phyloP scores from a whole-genome alignment of 192 early-diverging fungal species.

The Coemansia sp. region DNA sequence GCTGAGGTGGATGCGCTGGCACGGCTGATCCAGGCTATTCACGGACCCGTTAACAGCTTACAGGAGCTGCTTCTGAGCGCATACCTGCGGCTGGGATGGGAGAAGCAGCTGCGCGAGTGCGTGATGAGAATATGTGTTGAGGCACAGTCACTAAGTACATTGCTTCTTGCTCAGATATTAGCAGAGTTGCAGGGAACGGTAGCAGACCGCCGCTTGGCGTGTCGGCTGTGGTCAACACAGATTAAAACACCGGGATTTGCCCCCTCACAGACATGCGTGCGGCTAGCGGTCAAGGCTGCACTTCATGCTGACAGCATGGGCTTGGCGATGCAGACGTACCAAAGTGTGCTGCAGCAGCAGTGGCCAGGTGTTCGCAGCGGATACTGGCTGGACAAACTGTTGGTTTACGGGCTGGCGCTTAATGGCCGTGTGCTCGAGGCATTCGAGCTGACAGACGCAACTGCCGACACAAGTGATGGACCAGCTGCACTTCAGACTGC shows the following conservation, averaged over 20 bases:
- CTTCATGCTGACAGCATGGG: constrained; percentile 21
- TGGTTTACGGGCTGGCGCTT: constrained; percentile 50
- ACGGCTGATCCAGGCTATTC: constrained; percentile 17
- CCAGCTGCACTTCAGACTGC: constrained; percentile 24
- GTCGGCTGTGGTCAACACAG: constrained; percentile 34
- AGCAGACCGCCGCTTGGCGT: constrained; percentile 32
- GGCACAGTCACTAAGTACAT: constrained; percentile 13
- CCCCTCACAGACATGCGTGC: constrained; percentile 39
- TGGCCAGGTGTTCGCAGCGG: constrained; percentile 29
- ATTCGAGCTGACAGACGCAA: constrained; percentile 35
- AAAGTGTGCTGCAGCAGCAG: constrained; percentile 18
- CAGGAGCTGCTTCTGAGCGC: constrained; percentile 33
- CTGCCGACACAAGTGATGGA: constrained; percentile 7
- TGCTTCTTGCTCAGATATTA: constrained; percentile 18
- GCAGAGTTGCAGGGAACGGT: constrained; percentile 26
- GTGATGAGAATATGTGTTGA: constrained; percentile 16
- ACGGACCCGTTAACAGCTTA: constrained; percentile 11
- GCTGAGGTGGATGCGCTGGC: constrained; percentile 21
- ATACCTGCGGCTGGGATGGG: constrained; percentile 29
- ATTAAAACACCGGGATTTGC: constrained; percentile 14
- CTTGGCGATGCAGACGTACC: constrained; percentile 33
- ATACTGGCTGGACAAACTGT: constrained; percentile 44
- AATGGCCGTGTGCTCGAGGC: constrained; percentile 30
- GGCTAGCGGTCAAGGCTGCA: constrained; percentile 36
- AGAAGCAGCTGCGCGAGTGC: constrained; percentile 20